Evolutionary conservation across 371 early-diverging fungal genomes (phyloP), one percentile per base, ranked within the genome.

Genomic region (Furculomyces boomerangus): DNA sequence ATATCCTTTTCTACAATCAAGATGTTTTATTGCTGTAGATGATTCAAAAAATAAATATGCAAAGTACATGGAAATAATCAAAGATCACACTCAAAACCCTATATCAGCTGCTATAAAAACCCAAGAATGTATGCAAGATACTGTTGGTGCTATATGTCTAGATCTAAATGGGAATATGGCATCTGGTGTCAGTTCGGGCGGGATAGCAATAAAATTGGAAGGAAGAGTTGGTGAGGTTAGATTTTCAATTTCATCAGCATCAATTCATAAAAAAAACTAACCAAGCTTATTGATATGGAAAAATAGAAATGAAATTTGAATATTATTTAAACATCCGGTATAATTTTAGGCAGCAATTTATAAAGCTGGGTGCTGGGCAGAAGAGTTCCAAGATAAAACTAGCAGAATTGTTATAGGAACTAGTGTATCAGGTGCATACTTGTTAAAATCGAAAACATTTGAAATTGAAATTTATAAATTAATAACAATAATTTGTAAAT

Each of bases 111-210:
- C n/a, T n/a, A n/a, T n/a, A n/a, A n/a, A n/a, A n/a, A n/a, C n/a
- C n/a, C n/a, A n/a, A n/a, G n/a, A n/a, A n/a, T n/a, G n/a, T n/a
- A n/a, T 75, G 18, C 72, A 79, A 54, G 93, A 92, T 60, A 92
- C 93, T 10, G 90, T 92, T 0, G 93, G 93, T 0, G 88, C 86
- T 0, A 77, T 92, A 39, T 82, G 78, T 27, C 60, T 88, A 0
- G 91, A 90, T 57, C 22, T 29, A 0, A 22, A 52, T 2, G 90
- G 88, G 1, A 68, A 74, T 37, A 65, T 86, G 1, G 77, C 81
- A 0, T 70, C 88, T 1, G 90, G 83, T 3, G 90, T 90, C 0
- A 85, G 86, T 57, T 84, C 84, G 46, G 93, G 93, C 16, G 93
- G 93, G 0, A 86, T 90, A 41, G 78, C 86, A 1, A 70, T 90